Percentiles rank a stretch among this genome's conserved stretches.
Evolutionary conservation across 78 protist species (phyloP).

Genomic region (Parvularia atlantis): DNA sequence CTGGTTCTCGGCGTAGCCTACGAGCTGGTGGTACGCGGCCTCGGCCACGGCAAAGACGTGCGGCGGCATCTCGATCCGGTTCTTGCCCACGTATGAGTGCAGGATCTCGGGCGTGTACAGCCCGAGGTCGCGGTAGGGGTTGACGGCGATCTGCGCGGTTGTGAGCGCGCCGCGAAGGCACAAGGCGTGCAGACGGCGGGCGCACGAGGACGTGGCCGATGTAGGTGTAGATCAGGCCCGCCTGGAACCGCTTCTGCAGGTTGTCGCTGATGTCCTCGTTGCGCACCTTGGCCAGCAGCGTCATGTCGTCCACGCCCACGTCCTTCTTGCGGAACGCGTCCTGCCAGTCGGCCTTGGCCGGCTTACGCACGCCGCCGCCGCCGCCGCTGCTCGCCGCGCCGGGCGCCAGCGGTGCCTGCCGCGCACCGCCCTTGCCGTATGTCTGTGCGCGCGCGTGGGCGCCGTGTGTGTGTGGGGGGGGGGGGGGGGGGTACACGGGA

Average conservation of each 20-base stretch:
- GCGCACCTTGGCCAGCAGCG: conserved; percentile 1
- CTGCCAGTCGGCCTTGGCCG: no score
- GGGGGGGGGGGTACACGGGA: no score
- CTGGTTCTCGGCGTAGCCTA: no score
- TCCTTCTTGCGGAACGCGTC: no score
- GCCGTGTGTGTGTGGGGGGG: no score
- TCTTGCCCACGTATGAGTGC: no score
- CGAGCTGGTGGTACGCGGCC: neutral
- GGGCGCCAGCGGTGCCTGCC: no score
- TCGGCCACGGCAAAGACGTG: neutral
- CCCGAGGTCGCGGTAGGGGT: conserved; percentile 65
- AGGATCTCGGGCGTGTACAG: neutral
- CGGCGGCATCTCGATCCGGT: neutral
- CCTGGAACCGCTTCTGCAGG: neutral
- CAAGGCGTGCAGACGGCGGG: neutral
- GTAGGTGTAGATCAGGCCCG: neutral
- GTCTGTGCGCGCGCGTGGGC: no score
- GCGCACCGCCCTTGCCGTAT: no score
- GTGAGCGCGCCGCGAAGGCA: conserved; percentile 65
- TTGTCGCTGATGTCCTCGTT: conserved; percentile 3
- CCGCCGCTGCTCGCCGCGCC: no score
- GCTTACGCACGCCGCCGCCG: no score
- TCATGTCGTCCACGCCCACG: conserved; percentile 5
- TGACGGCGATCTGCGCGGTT: conserved; percentile 69
- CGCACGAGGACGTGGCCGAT: conserved; percentile 1